Evolutionary conservation across 306 rosid genomes (phyloP).

Genomic region (Medicago ruthenica): DNA sequence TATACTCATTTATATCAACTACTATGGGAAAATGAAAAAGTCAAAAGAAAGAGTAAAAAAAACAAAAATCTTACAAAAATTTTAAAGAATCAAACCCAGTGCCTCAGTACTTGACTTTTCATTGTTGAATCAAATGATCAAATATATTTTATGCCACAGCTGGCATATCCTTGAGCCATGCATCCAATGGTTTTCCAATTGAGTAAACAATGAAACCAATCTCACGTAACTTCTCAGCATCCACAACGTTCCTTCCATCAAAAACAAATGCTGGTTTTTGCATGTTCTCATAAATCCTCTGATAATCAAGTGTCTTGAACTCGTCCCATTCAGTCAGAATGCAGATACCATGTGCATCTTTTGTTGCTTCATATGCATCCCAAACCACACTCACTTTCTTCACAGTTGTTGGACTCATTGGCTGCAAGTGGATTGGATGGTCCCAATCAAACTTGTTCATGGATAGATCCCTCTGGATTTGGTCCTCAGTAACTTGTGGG

Average conservation of each 20-base stretch:
- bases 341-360: constrained; percentile 91
- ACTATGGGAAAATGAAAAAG: constrained; percentile 46
- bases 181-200: constrained; percentile 92
- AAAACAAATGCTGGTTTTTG: constrained; percentile 91
- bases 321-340: constrained; percentile 97
- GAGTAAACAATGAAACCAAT: constrained; percentile 94
- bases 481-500: constrained; percentile 90
- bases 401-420: constrained; percentile 79
- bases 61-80: constrained; percentile 45
- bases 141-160: constrained; percentile 69
- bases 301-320: constrained; percentile 86
- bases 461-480: constrained; percentile 92
- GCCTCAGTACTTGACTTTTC: constrained; percentile 36
- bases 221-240: constrained; percentile 68
- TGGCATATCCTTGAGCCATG: constrained; percentile 98
- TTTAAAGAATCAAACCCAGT: constrained; percentile 57
- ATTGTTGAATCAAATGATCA: constrained; percentile 43
- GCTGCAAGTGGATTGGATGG: constrained; percentile 93
- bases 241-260: constrained; percentile 84
- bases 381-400: constrained; percentile 85
- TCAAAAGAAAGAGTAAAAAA: constrained; percentile 47
- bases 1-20: constrained; percentile 51
- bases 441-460: constrained; percentile 96
- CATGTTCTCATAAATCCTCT: constrained; percentile 85
- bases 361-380: constrained; percentile 91